Evolutionary conservation across 176 grass and related monocot genomes (phyloP), one percentile per base, ranked within the genome.

Genomic region (Paspalum vaginatum): DNA sequence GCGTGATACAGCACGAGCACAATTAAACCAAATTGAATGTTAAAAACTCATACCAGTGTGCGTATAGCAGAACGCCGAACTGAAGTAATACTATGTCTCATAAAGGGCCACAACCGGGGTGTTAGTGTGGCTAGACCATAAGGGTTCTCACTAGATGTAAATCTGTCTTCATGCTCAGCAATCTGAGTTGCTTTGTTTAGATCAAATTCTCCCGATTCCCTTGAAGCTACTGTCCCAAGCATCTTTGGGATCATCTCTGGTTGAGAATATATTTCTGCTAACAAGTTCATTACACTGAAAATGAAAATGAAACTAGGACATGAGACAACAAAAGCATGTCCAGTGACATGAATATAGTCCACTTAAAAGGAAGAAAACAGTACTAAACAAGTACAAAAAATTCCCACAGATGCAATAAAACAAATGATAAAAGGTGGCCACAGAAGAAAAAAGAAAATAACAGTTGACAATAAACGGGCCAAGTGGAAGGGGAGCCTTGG

Each of bases 221-320:
- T 86, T 59, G 87, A 86, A 75, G 74, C 79, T 81, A 73, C 43
- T 46, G 75, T 84, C 50, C 85, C 96, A 78, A 99, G 72, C 92
- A 99, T 95, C 86, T 91, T 99, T 17, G 96, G 96, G 77, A 99
- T 86, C 92, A 99, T 93, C 75, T 91, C 88, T 59, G 96, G 87
- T 84, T 89, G 96, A 20, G 96, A 99, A 85, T 99, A 99, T 89
- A 99, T 89, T 84, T 99, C 92, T 56, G 96, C 92, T 94, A 99
- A 87, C 81, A 99, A 89, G 80, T 99, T 99, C 96, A 99, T 99
- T 80, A 99, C 90, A 91, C 96, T 99, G 84, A 81, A 89, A 91
- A 62, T 78, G 85, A 80, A 69, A 86, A 77, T 16, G 3, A 56
- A 77, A 89, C 43, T 51, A 2, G 9, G 24, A 32, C 68, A 74